Evolutionary conservation across 805 yeast genomes (phyloP).

Genomic region (Sungouiozyma intestinalis): DNA sequence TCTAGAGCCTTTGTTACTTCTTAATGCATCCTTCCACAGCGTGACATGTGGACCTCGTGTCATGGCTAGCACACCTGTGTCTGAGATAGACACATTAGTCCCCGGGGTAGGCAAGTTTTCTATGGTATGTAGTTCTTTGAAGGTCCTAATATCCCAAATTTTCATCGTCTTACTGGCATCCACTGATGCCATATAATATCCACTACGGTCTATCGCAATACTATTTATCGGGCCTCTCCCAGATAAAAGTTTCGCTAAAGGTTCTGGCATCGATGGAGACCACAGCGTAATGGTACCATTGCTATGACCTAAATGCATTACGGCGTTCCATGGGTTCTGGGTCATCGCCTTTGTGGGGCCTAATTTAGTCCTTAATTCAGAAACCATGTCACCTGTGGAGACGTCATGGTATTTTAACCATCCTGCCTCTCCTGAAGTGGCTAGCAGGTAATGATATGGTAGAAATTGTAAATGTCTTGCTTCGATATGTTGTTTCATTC

Average conservation of each 20-base stretch:
- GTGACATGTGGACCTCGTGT: constrained; percentile 95
- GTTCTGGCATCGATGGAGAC: constrained; percentile 83
- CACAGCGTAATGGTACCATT: constrained; percentile 89
- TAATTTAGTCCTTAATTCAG: constrained; percentile 74
- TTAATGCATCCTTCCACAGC: constrained; percentile 81
- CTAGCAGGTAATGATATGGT: constrained; percentile 85
- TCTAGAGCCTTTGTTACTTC: constrained; percentile 31
- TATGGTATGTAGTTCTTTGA: constrained; percentile 54
- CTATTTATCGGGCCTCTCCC: constrained; percentile 83
- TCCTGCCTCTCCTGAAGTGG: constrained; percentile 84
- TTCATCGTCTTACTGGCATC: constrained; percentile 79
- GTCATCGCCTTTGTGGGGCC: constrained; percentile 87
- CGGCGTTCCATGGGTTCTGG: constrained; percentile 93
- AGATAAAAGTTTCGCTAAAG: constrained; percentile 71
- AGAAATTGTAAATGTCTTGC: constrained; percentile 73
- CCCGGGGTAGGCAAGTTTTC: constrained; percentile 78
- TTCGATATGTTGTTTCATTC: constrained; percentile 83
- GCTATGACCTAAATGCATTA: constrained; percentile 84
- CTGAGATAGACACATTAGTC: constrained; percentile 66
- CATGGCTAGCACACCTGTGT: constrained; percentile 76
- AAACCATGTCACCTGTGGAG: constrained; percentile 77
- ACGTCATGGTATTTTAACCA: constrained; percentile 89
- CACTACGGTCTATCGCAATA: constrained; percentile 81
- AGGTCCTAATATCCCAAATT: constrained; percentile 88
- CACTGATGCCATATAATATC: constrained; percentile 86